These are phyloP conservation scores for Cicer arietinum DNA, from an alignment of 306 rosid species.

Conservation along the genomic window DNA sequence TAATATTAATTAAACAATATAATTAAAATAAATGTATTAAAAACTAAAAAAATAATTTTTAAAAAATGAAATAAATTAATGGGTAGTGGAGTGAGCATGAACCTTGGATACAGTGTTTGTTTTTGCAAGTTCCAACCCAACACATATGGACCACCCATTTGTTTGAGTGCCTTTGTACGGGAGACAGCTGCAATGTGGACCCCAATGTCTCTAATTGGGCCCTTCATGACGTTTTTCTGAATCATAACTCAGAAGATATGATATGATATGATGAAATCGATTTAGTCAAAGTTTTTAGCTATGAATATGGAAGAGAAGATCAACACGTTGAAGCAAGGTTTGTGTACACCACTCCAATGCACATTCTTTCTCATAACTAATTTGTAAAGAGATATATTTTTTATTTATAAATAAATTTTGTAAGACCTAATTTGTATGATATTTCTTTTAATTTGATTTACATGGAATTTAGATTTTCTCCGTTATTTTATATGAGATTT, in stretches of 20 bases:
- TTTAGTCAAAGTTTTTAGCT: slow-evolving; percentile 3
- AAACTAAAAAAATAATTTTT: too few species aligned
- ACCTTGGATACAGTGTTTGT: neutral
- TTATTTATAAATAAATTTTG: too few species aligned
- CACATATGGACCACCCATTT: slow-evolving; percentile 37
- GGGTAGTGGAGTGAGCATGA: slow-evolving; percentile 30
- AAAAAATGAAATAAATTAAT: too few species aligned
- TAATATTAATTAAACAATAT: too few species aligned
- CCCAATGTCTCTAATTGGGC: slow-evolving; percentile 16
- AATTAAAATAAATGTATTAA: too few species aligned
- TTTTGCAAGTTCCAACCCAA: slow-evolving; percentile 27
- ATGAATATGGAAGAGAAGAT: neutral
- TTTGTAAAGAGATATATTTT: too few species aligned
- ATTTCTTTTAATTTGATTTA: too few species aligned
- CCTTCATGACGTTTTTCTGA: neutral
- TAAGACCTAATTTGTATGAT: too few species aligned
- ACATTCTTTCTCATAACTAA: neutral
- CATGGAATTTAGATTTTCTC: too few species aligned
- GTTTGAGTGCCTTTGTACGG: neutral
- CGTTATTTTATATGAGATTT: too few species aligned
- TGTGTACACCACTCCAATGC: neutral
- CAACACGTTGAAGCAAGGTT: slow-evolving; percentile 11
- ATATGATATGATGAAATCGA: slow-evolving; percentile 7
- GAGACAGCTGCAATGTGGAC: slow-evolving; percentile 41
- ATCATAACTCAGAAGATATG: neutral